Base-by-base conservation (phyloP, 371 early-diverging fungal species). In the Entomophthora muscae region DNA sequence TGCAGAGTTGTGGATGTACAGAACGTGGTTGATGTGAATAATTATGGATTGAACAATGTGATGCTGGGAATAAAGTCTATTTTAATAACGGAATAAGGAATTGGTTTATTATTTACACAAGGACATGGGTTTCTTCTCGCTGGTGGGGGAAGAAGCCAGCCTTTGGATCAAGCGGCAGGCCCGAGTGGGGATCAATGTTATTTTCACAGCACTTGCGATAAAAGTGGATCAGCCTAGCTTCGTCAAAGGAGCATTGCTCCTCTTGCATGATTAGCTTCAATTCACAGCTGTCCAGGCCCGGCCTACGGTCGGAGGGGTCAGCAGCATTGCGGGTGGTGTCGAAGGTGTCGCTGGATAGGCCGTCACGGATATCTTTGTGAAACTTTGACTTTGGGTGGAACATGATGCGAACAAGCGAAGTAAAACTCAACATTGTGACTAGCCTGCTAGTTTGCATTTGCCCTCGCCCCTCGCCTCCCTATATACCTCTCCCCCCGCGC, bases 181-280 rank as follows among this genome's bases (percentile, higher is more conserved):
- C 90, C 52, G 90, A 84, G 26, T 67, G 71, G 56, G 90, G 90
- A 65, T 89, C 90, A 66, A 89, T 86, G 53, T 81, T 82, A 68
- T 88, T 84, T 61, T 77, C 79, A 61, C 78, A 75, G 73, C 88
- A 78, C 32, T 80, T 68, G 57, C 74, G 76, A 65, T 88, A 81
- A 65, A 86, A 87, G 52, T 83, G 79, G 67, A 87, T 83, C 33
- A 88, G 70, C 32, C 90, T 76, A 17, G 90, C 90, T 74, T 86
- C 82, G 72, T 89, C 90, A 75, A 89, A 89, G 29, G 80, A 76
- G 27, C 82, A 80, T 10, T 77, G 75, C 57, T 83, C 81, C 65
- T 76, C 74, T 65, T 78, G 79, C 88, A 89, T 89, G 32, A 89
- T 88, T 62, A 71, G 73, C 62, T 80, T 71, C 32, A 88, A 79